Evolutionary conservation across 176 grass and related monocot genomes (phyloP).

Genomic region (Thalia dealbata): DNA sequence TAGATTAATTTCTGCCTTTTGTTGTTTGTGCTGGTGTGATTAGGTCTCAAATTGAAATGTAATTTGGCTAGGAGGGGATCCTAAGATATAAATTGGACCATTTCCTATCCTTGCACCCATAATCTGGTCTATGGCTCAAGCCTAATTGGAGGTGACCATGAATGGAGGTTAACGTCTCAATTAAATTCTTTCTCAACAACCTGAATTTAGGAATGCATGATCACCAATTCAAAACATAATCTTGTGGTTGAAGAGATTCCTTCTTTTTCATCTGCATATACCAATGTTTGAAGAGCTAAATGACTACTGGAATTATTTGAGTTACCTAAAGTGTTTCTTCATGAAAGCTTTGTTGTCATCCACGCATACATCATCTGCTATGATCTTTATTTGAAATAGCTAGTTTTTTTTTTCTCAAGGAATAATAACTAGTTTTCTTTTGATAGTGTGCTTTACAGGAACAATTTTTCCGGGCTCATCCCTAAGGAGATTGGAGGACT

Average conservation of each 20-base stretch:
- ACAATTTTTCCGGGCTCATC: slow-evolving; percentile 56
- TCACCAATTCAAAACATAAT: no score
- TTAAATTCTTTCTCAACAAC: no score
- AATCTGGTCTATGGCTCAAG: no score
- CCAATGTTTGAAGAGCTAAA: not conserved
- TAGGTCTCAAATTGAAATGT: not conserved
- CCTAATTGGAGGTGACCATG: no score
- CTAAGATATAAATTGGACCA: not conserved
- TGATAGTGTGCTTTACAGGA: slow-evolving; percentile 48
- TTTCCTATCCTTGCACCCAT: no score
- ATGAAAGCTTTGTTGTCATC: no score
- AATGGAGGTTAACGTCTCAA: no score
- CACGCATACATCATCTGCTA: no score
- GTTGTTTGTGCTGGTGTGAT: not conserved
- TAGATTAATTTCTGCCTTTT: not conserved
- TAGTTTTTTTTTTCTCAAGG: slow-evolving; percentile 22
- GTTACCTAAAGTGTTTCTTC: no score
- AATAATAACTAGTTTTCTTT: slow-evolving; percentile 28
- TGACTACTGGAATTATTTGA: no score
- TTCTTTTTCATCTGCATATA: not conserved
- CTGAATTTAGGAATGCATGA: no score
- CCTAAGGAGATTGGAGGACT: slow-evolving; percentile 67
- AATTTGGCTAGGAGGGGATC: not conserved
- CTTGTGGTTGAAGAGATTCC: not conserved
- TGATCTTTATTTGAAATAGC: not conserved